Evolutionary conservation across 2,329 filamentous ascomycete species (phyloP).

Genomic region (Claviceps sp.): DNA sequence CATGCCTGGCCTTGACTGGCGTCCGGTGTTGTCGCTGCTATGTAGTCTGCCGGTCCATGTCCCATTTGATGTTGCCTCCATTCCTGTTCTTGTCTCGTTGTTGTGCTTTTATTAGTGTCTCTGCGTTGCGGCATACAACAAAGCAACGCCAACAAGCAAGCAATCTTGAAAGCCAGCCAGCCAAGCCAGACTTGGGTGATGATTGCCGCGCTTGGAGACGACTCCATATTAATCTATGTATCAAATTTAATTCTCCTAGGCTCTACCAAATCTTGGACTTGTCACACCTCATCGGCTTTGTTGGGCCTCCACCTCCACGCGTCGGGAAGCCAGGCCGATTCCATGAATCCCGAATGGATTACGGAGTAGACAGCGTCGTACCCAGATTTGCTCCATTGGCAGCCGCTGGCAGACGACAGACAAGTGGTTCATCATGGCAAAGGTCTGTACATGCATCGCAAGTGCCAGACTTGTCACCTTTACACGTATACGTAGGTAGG

Average conservation of each 20-base stretch:
- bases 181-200: not conserved
- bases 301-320: slow-evolving; percentile 3
- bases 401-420: not conserved
- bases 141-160: too few relatives aligned
- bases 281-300: not conserved
- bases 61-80: not conserved
- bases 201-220: not conserved
- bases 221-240: not conserved
- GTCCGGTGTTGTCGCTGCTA: not conserved
- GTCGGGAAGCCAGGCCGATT: slow-evolving; percentile 5
- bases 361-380: slow-evolving; percentile 3
- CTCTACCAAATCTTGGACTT: not conserved
- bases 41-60: not conserved
- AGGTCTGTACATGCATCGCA: not conserved
- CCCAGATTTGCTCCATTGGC: slow-evolving; percentile 3
- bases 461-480: too few relatives aligned
- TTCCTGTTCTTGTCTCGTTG: not conserved
- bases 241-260: not conserved
- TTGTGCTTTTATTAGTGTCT: not conserved
- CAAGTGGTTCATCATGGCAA: not conserved
- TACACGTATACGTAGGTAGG: too few relatives aligned
- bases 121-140: not conserved
- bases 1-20: not conserved
- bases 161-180: too few relatives aligned
- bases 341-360: slow-evolving; percentile 3